Evolutionary conservation across 768 basidiomycete species (phyloP), one percentile per base, ranked within the genome.

Genomic region (Favolaschia claudopus): DNA sequence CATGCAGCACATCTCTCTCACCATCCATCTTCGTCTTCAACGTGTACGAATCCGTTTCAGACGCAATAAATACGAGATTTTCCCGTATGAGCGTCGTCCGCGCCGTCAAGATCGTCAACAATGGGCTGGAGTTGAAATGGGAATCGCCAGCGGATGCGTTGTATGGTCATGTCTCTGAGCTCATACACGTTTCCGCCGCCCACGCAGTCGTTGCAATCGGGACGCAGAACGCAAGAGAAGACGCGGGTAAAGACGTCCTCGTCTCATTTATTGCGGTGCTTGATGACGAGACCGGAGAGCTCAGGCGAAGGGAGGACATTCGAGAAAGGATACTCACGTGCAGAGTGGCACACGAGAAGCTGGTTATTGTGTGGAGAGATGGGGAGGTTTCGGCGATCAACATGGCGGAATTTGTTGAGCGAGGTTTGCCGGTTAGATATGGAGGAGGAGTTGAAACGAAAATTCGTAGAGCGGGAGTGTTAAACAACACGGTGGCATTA

Each of bases 181-280:
- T n/a, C n/a, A n/a, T n/a, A n/a, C n/a, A n/a, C n/a, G n/a, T n/a
- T n/a, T 38, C 38, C 32, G 49, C 27, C 37, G 49, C 49, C n/a
- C 36, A 31, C 38, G 49, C 49, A 29, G 49, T 51, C 20, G 37
- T 51, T 40, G 49, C 38, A 38, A 51, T 51, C 38, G 49, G 49
- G 27, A 39, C 49, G 49, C 49, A 51, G 49, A 51, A 51, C 49
- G 38, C 49, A 29, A 51, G 49, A 38, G 49, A 51, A 38, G 38
- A 51, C 49, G 49, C 49, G 22, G 49, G 38, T n/a, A 12, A 40
- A 29, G 29, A 40, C 49, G 29, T 51, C 19, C 27, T 25, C 14
- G 37, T 51, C 29, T 39, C 49, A 20, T 51, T 51, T 40, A 27
- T 51, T 40, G 49, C 49, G 38, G 49, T 51, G 37, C 49, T 51